Conservation (phyloP, 768 basidiomycete species). For the Mycena rosella region DNA sequence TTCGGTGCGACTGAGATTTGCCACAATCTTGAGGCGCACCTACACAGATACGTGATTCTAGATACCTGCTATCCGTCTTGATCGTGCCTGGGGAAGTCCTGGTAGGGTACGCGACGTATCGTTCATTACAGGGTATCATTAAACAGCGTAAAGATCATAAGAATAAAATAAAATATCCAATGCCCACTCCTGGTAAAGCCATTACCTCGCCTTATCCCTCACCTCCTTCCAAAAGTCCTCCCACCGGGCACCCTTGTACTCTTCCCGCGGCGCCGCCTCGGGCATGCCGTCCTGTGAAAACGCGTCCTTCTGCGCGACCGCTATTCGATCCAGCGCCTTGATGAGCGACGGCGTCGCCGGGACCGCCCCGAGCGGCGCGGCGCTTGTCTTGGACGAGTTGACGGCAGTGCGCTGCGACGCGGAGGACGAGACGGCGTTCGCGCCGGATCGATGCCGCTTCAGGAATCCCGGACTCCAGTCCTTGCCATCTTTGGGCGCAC, state of each 20-base stretch:
- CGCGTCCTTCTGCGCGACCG: conserved; percentile 67
- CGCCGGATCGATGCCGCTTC: conserved; percentile 50
- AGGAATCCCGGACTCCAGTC: conserved; percentile 68
- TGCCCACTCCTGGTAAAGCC: not conserved
- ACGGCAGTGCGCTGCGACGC: conserved; percentile 41
- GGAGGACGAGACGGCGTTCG: conserved; percentile 39
- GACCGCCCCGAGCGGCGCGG: conserved; percentile 54
- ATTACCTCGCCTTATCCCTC: conserved; percentile 46
- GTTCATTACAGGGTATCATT: conserved; percentile 33
- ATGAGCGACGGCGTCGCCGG: conserved; percentile 76
- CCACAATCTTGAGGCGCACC: too few species aligned
- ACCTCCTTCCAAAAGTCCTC: conserved; percentile 62
- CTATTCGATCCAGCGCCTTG: conserved; percentile 71
- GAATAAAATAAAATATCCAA: conserved; percentile 28
- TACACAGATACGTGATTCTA: too few species aligned
- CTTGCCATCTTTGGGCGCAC: conserved; percentile 35
- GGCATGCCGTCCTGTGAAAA: conserved; percentile 49
- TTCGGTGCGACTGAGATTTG: too few species aligned
- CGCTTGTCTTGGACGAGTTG: conserved; percentile 30
- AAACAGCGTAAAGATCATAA: conserved; percentile 27
- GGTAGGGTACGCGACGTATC: too few species aligned
- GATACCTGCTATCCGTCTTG: too few species aligned
- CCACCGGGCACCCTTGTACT: conserved; percentile 49
- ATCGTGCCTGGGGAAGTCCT: too few species aligned
- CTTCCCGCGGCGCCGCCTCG: conserved; percentile 19